phyloP scores from a whole-genome alignment of 352 stramenopile species.

The Phytophthora citrophthora region DNA sequence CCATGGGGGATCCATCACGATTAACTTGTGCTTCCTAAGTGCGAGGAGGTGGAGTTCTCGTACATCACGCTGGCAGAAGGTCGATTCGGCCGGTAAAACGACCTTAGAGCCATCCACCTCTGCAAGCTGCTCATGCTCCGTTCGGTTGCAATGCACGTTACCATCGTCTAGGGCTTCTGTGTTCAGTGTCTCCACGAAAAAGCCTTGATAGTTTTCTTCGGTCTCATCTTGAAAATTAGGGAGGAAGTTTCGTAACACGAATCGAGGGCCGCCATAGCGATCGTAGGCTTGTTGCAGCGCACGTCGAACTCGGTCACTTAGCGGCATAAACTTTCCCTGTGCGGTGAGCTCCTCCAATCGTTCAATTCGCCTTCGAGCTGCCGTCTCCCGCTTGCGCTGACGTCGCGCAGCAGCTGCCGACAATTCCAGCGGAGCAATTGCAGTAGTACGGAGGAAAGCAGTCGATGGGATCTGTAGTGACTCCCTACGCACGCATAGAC shows the following conservation, averaged over 20 bases:
- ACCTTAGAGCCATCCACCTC: conserved; percentile 3
- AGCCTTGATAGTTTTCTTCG: background rate
- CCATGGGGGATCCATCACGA: conserved; percentile 80
- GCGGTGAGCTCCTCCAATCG: conserved; percentile 45
- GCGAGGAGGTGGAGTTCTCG: conserved; percentile 25
- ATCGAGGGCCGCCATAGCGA: conserved; percentile 22
- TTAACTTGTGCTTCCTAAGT: conserved; percentile 34
- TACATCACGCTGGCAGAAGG: conserved; percentile 38
- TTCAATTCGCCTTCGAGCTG: conserved; percentile 28
- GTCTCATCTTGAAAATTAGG: conserved; percentile 14
- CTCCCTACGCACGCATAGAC: conserved; percentile 28
- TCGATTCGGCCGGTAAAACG: conserved; percentile 31
- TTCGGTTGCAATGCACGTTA: conserved; percentile 25
- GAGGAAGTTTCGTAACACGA: conserved; percentile 28
- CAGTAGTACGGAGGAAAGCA: conserved; percentile 31
- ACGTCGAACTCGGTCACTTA: conserved; percentile 27
- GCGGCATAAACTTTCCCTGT: conserved; percentile 59
- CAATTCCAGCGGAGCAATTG: background rate
- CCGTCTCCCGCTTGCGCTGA: conserved; percentile 51
- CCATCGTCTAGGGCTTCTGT: conserved; percentile 15
- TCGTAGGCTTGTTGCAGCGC: conserved; percentile 34
- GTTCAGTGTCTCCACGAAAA: conserved; percentile 1
- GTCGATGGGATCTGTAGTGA: conserved; percentile 41
- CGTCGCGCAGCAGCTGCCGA: conserved; percentile 23
- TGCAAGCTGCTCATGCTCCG: conserved; percentile 24